Base-by-base conservation (phyloP, 2,329 filamentous ascomycete species). In the Periconia digitata region DNA sequence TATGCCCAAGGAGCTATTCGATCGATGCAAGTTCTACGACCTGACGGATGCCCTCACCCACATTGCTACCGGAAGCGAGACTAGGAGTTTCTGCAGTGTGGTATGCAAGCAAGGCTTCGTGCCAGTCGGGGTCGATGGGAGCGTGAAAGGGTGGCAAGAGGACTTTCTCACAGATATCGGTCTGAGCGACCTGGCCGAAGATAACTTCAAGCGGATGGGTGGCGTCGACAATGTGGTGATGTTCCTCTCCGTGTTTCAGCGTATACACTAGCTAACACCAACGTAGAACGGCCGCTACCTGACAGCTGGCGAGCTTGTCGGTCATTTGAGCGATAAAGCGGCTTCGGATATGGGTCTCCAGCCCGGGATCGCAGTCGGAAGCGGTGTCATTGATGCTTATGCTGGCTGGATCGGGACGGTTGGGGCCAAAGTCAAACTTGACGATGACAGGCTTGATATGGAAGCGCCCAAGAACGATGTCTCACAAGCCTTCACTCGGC, bases 391-490 rank as follows among this genome's bases (percentile, higher is more conserved):
- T 66, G 94, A 99, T 70, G 94, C 94, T 16, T 99, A 99, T 65
- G 94, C 94, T 50, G 94, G 94, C 55, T 99, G 94, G 94, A 94
- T 99, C 59, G 94, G 94, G 52, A 97, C 94, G 1, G 94, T 99
- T n/a, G 94, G 94, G 49, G 92, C 94, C 51, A 96, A 96, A 72
- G 90, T 96, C 60, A 82, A 90, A 57, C 81, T 95, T 15, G 79
- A 80, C 35, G 75, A 79, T 48, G 83, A 87, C 47, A 81, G 87
- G 40, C 79, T 92, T 34, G 85, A 87, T 66, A 78, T 82, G 50
- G 81, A 81, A 29, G 79, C 81, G 4, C 81, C 88, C 1, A 85
- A 87, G 66, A 95, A 95, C 72, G 90, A 95, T 67, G 83, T 94
- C n/a, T 83, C 87, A 2, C 91, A 96, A 72, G 92, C 92, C 6